A percentile compares a stretch with the other conserved stretches of the same genome.
These are phyloP conservation scores for Xylaria telfairii DNA, from an alignment of 495 filamentous ascomycete species.

Conservation along the genomic window DNA sequence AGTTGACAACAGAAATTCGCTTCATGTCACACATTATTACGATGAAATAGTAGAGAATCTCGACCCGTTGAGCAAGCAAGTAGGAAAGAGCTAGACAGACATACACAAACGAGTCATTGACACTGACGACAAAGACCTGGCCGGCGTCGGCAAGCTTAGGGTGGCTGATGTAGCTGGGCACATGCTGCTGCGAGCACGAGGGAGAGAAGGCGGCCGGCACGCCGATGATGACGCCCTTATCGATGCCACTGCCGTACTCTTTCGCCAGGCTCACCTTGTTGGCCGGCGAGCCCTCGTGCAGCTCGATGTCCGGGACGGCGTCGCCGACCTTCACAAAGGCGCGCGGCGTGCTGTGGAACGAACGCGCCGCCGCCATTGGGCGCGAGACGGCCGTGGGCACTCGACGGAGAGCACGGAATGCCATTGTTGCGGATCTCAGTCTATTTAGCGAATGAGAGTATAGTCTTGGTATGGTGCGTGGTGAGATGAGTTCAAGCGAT, in stretches of 20 bases:
- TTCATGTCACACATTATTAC: neutral
- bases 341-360: slow-evolving; percentile 61
- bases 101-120: slow-evolving; percentile 97
- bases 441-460: neutral
- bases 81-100: slow-evolving; percentile 33
- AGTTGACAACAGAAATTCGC: slow-evolving; percentile 1
- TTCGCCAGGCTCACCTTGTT: slow-evolving; percentile 86
- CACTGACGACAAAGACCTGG: slow-evolving; percentile 81
- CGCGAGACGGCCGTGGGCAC: slow-evolving; percentile 23
- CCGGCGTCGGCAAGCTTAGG: slow-evolving; percentile 76
- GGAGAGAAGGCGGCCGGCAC: slow-evolving; percentile 90
- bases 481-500: neutral
- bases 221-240: slow-evolving; percentile 80
- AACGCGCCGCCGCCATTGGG: slow-evolving; percentile 29
- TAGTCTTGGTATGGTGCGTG: neutral
- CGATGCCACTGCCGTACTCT: slow-evolving; percentile 65
- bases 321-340: slow-evolving; percentile 65
- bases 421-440: slow-evolving; percentile 26
- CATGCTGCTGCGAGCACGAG: slow-evolving; percentile 77
- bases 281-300: slow-evolving; percentile 69
- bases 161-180: slow-evolving; percentile 82
- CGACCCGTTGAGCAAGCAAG: neutral
- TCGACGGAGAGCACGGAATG: slow-evolving; percentile 38
- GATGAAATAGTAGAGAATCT: neutral
- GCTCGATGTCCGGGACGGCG: slow-evolving; percentile 64